Conservation (phyloP, 176 grass and related monocot species). For the Olyra latifolia region DNA sequence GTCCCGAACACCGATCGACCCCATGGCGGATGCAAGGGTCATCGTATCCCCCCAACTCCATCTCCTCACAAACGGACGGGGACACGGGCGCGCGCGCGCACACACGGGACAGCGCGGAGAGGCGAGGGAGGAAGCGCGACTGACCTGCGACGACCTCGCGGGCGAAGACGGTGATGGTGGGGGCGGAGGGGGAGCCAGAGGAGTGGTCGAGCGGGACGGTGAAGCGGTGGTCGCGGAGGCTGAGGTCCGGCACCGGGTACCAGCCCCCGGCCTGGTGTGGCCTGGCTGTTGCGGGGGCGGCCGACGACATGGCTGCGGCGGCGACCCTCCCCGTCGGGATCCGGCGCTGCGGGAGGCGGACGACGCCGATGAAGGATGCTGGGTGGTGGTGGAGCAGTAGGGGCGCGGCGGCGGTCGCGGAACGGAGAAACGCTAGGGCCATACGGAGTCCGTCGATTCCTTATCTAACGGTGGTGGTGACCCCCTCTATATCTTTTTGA, state of each 20-base stretch:
- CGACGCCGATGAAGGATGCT: neutral
- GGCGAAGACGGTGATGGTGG: constrained; percentile 72
- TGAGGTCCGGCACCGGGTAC: constrained; percentile 75
- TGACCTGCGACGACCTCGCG: constrained; percentile 85
- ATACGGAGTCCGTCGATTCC: neutral
- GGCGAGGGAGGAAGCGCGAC: neutral
- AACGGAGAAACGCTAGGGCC: constrained; percentile 22
- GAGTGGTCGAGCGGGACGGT: constrained; percentile 82
- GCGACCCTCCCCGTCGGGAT: neutral
- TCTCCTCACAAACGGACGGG: too few relatives aligned
- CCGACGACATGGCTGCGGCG: constrained; percentile 49
- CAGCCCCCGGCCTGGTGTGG: constrained; percentile 57
- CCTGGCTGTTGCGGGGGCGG: neutral
- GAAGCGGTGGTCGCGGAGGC: constrained; percentile 87
- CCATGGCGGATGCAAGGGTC: neutral
- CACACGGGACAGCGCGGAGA: neutral
- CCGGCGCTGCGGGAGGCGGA: constrained; percentile 22
- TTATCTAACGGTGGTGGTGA: constrained; percentile 10
- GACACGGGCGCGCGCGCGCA: neutral
- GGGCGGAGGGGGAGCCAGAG: constrained; percentile 12
- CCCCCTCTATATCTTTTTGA: too few relatives aligned
- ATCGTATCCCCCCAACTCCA: neutral
- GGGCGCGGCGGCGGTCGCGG: neutral
- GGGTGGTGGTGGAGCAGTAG: constrained; percentile 5
- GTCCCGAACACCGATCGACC: neutral